phyloP scores from a whole-genome alignment of 345 rosid genomes.

The Citrus hindsii region DNA sequence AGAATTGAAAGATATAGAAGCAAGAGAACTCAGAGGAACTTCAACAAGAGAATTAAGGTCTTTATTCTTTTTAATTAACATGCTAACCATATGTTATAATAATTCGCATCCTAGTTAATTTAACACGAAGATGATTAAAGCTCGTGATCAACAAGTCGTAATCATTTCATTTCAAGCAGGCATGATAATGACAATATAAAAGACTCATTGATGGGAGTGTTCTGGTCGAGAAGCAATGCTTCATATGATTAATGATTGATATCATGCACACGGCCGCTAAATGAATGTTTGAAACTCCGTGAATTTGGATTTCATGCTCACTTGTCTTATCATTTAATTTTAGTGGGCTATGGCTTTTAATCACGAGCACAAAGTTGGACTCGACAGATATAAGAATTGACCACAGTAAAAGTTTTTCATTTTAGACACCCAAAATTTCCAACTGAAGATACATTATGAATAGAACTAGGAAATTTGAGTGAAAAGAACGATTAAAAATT shows the following conservation, averaged over 20 bases:
- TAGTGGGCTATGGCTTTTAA: background rate
- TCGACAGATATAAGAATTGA: conserved; percentile 15
- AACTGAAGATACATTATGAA: no score
- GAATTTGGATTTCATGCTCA: background rate
- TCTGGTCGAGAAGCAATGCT: background rate
- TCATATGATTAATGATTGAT: background rate
- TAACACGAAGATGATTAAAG: background rate
- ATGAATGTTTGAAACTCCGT: background rate
- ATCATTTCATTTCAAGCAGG: background rate
- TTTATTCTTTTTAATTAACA: background rate
- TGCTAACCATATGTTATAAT: background rate
- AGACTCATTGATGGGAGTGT: background rate
- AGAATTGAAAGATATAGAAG: conserved; percentile 77
- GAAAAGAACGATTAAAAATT: no score
- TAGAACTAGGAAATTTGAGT: no score
- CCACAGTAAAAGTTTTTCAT: fast-evolving
- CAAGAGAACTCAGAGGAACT: conserved; percentile 83
- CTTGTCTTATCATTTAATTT: background rate
- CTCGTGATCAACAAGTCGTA: background rate
- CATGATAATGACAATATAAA: background rate
- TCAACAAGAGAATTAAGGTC: conserved; percentile 98
- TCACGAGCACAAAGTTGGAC: conserved; percentile 1
- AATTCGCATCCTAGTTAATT: background rate
- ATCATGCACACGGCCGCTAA: background rate
- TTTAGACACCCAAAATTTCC: background rate